Evolutionary conservation across 1,284 basidiomycete species (phyloP).

Genomic region (Wallemia mellicola): DNA sequence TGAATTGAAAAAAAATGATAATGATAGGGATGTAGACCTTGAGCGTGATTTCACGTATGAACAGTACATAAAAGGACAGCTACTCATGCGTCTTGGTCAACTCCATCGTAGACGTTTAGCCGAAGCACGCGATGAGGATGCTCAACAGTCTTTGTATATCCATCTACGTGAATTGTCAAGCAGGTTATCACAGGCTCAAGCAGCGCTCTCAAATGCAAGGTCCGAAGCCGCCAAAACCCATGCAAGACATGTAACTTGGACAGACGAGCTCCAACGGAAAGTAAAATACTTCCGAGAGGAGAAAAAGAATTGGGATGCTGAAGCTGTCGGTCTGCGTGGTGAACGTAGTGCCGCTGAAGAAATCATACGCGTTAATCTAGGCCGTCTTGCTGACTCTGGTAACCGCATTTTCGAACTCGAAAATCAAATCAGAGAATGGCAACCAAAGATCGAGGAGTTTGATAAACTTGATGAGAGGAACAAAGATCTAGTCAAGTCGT

Average conservation of each 20-base stretch:
- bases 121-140: constrained; percentile 1
- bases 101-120: neutral
- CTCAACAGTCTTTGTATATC: constrained; percentile 1
- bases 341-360: constrained; percentile 10
- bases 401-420: constrained; percentile 7
- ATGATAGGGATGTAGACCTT: neutral
- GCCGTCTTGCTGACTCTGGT: constrained; percentile 13
- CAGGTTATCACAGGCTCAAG: constrained; percentile 3
- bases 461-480: neutral
- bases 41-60: neutral
- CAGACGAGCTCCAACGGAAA: constrained; percentile 13
- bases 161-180: neutral
- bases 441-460: neutral
- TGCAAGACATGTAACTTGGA: constrained; percentile 14
- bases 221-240: constrained; percentile 12
- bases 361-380: constrained; percentile 9
- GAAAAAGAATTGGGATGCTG: constrained; percentile 11
- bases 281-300: constrained; percentile 12
- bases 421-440: constrained; percentile 1
- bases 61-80: neutral
- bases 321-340: constrained; percentile 9
- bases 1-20: neutral
- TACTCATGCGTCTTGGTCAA: neutral
- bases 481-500: neutral
- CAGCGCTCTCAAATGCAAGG: constrained; percentile 11